Evolutionary conservation across 2,329 filamentous ascomycete genomes (phyloP), one percentile per base, ranked within the genome.

Genomic region (Alternaria ethzedia): DNA sequence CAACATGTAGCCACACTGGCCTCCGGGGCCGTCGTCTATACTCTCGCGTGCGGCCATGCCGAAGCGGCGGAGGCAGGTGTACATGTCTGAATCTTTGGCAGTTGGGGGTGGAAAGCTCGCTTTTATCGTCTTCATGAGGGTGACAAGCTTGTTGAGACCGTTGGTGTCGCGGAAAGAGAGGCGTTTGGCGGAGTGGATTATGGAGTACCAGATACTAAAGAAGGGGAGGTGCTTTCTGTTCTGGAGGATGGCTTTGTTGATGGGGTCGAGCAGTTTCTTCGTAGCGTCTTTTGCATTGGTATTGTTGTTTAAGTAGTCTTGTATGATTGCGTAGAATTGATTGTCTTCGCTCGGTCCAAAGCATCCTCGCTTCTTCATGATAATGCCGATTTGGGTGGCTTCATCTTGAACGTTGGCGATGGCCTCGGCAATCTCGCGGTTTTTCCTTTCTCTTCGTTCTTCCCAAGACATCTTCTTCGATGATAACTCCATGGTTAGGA

Each of bases 151-250:
- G 30, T 41, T 7, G 8, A 57, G 55, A n/a, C 44, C 45, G 21
- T n/a, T 15, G 7, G 23, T 50, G 45, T 57, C 21, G n/a, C 55
- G 55, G 45, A 57, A 57, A 9, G 44, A 23, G 45, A 57, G 55
- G 12, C 55, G 55, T 50, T 57, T 57, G 11, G 55, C 55, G 2
- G 55, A 57, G 55, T 57, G 55, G 23, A 57, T 57, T 17, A 57
- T 57, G 11, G 44, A 49, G 30, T 43, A 43, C 55, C 55, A 57
- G 55, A 57, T 32, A 10, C 21, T 11, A 3, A 41, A 23, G 2
- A 49, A 41, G 30, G 32, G 25, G 4, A 47, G 55, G 12, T 46
- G 9, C 7, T 56, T 46, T n/a, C 21, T 23, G 26, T 56, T 56
- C 8, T 45, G 25, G 12, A 46, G 26, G 6, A 56, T 46, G 10